Evolutionary conservation across 495 filamentous ascomycete species (phyloP), one percentile per base, ranked within the genome.

Genomic region (Neurospora intermedia): DNA sequence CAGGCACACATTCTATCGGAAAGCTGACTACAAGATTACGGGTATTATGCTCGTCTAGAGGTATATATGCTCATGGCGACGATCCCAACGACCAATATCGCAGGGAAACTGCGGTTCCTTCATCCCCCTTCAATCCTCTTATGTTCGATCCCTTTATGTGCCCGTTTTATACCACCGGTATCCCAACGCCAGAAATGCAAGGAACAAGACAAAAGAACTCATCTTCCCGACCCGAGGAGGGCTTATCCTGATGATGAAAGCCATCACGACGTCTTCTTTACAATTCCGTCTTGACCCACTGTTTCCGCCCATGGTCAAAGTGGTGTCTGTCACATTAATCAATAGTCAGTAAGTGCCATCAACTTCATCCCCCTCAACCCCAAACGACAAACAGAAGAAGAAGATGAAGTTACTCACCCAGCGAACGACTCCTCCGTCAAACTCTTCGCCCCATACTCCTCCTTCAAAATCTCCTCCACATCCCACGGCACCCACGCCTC

Each of bases 401-500:
- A 38, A 38, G 35, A 38, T 6, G 15, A 69, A 35, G 41, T 13
- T 43, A 43, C 87, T 81, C 77, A 92, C 88, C 88, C 89, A 73
- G 87, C 82, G 80, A 89, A 95, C 70, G 85, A 82, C 8, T 88
- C 90, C 45, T 84, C 83, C 0, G 88, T 88, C 77, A 97, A 79
- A 8, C 91, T 87, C 73, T 85, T 87, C 5, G 81, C 74, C 18
- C 91, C 89, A 76, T 97, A 97, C 81, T 97, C 94, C 66, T 90
- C 89, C 43, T 85, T 82, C 73, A 97, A 83, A 35, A 97, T 84
- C 72, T 87, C 84, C 15, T 91, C 87, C 79, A 94, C 96, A 39
- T 87, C 86, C 76, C 88, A 94, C 9, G 94, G 94, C 70, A 97
- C 87, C 77, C 88, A 88, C 16, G 93, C 93, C 15, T 87, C 85